Conservation (phyloP, 164 flowering plant genomes). For the Umbellularia californica region DNA sequence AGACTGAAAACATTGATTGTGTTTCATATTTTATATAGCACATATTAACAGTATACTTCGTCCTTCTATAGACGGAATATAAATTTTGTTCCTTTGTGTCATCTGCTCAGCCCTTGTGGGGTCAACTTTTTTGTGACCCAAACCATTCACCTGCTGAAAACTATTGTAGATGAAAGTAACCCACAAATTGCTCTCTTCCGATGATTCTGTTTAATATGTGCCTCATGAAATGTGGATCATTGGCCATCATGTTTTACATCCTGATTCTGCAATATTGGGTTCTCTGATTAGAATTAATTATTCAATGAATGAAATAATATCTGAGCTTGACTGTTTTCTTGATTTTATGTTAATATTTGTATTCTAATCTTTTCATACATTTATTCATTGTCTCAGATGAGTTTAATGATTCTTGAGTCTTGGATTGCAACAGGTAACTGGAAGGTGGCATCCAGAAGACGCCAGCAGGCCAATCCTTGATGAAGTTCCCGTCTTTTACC, state of each 20-base stretch:
- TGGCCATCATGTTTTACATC: background rate
- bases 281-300: background rate
- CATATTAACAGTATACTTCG: background rate
- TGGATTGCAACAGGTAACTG: slow-evolving; percentile 54
- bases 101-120: background rate
- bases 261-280: background rate
- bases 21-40: background rate
- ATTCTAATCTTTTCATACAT: background rate
- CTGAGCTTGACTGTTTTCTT: background rate
- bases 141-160: background rate
- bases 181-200: background rate
- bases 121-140: background rate
- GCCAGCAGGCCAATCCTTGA: slow-evolving; percentile 59
- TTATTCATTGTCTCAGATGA: background rate
- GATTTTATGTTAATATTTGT: background rate
- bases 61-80: background rate
- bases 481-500: slow-evolving; percentile 90
- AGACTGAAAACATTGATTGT: background rate
- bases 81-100: background rate
- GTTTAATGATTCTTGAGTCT: background rate
- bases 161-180: background rate
- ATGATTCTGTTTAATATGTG: no score
- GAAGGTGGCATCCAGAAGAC: slow-evolving; percentile 77
- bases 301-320: no score
- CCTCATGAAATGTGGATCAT: background rate